Conservation (phyloP, 129 eudicot species). For the Artemisia tridentata region DNA sequence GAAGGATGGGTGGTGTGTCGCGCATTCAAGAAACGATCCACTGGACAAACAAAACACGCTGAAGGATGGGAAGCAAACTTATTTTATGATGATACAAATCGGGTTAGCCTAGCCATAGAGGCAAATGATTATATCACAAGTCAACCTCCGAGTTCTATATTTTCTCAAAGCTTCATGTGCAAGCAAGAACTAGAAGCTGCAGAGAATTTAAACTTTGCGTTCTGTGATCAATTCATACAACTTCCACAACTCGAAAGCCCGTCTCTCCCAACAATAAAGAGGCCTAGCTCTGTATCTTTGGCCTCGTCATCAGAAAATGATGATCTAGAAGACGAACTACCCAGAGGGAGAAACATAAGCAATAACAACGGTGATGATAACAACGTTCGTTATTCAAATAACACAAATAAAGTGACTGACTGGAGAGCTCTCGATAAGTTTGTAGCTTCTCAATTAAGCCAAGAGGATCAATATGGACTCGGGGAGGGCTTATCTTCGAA, state of each 20-base stretch:
- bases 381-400: slow-evolving; percentile 2
- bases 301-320: slow-evolving; percentile 27
- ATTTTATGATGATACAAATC: slow-evolving; percentile 52
- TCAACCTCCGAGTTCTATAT: slow-evolving; percentile 35
- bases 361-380: slow-evolving; percentile 11
- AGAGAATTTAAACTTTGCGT: slow-evolving; percentile 37
- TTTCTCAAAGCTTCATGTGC: slow-evolving; percentile 49
- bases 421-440: slow-evolving; percentile 97
- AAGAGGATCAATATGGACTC: slow-evolving; percentile 40
- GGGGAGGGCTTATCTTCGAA: slow-evolving; percentile 27
- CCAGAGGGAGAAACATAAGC: slow-evolving; percentile 10
- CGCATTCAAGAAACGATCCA: slow-evolving; percentile 81
- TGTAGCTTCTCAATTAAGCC: slow-evolving; percentile 95
- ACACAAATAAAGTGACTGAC: slow-evolving; percentile 46
- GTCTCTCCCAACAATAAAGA: slow-evolving; percentile 49
- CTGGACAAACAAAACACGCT: slow-evolving; percentile 50
- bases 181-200: slow-evolving; percentile 64
- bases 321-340: slow-evolving; percentile 31
- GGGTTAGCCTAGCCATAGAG: slow-evolving; percentile 44
- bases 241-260: slow-evolving; percentile 90
- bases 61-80: slow-evolving; percentile 70
- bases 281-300: slow-evolving; percentile 42
- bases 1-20: slow-evolving; percentile 99
- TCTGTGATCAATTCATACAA: slow-evolving; percentile 53
- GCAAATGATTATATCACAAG: slow-evolving; percentile 46